These are phyloP conservation scores for Aureobasidium namibiae DNA, from an alignment of 2,329 filamentous ascomycete species.

Conservation along the genomic window DNA sequence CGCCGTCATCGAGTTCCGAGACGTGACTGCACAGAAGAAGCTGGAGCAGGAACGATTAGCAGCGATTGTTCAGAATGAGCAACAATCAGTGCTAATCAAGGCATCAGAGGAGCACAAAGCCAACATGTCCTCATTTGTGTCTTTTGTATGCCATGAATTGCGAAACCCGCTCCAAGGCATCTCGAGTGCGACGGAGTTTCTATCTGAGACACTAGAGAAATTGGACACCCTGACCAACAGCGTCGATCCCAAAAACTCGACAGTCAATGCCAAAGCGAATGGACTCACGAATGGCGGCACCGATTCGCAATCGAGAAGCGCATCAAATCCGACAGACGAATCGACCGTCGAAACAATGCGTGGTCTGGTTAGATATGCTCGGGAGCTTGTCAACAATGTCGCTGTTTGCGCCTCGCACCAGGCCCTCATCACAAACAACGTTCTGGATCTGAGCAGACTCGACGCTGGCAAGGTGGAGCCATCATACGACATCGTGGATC, in stretches of 20 bases:
- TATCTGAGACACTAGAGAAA: slow-evolving; percentile 8
- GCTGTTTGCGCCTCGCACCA: slow-evolving; percentile 11
- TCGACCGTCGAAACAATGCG: background rate
- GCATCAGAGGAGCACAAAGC: slow-evolving; percentile 12
- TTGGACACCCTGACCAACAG: background rate
- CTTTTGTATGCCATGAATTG: slow-evolving; percentile 14
- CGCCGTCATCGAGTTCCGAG: slow-evolving; percentile 13
- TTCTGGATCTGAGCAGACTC: slow-evolving; percentile 12
- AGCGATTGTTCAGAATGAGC: slow-evolving; percentile 13
- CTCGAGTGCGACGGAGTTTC: slow-evolving; percentile 3
- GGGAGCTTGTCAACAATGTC: slow-evolving; percentile 10
- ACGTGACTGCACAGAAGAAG: slow-evolving; percentile 10
- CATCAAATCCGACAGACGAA: background rate
- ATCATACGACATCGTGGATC: slow-evolving; percentile 9
- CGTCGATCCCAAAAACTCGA: background rate
- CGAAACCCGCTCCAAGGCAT: slow-evolving; percentile 13
- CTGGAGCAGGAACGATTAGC: slow-evolving; percentile 10
- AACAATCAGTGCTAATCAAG: slow-evolving; percentile 11
- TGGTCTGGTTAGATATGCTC: slow-evolving; percentile 5
- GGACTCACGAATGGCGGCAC: background rate
- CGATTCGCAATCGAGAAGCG: too few relatives aligned
- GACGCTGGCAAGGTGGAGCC: slow-evolving; percentile 14
- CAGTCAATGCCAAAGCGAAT: background rate
- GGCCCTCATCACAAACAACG: slow-evolving; percentile 13
- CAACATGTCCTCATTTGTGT: slow-evolving; percentile 14